Evolutionary conservation across 164 flowering plant species (phyloP).

Genomic region (Echeveria elegans): DNA sequence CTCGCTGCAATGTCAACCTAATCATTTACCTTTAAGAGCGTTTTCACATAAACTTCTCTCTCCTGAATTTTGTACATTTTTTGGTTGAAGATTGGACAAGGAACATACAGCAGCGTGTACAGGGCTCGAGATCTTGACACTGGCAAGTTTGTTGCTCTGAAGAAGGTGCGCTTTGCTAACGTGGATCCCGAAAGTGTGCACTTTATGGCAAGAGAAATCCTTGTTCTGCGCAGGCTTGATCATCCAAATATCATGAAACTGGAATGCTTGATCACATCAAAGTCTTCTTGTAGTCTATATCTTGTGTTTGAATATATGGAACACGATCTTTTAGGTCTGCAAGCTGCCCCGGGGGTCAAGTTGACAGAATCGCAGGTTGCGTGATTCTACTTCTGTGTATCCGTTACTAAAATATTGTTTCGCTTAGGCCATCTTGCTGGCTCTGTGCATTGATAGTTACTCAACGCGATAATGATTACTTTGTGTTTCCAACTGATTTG

Average conservation of each 20-base stretch:
- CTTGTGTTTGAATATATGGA: slow-evolving; percentile 89
- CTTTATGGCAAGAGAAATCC: slow-evolving; percentile 88
- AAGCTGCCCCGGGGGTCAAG: slow-evolving; percentile 45
- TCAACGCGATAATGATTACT: too few relatives aligned
- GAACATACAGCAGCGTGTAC: slow-evolving; percentile 85
- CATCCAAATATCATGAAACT: slow-evolving; percentile 86
- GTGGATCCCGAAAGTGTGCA: slow-evolving; percentile 94
- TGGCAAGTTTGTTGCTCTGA: slow-evolving; percentile 69
- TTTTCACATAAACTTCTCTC: background rate
- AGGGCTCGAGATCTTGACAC: slow-evolving; percentile 80
- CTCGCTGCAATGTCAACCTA: background rate
- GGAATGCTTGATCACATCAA: slow-evolving; percentile 68
- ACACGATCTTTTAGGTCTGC: slow-evolving; percentile 86
- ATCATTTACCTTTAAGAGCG: background rate
- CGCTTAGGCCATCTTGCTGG: background rate
- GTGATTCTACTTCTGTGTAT: background rate
- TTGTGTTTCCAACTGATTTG: background rate
- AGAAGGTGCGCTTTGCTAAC: slow-evolving; percentile 82
- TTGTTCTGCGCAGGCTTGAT: slow-evolving; percentile 66
- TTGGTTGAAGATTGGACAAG: slow-evolving; percentile 78
- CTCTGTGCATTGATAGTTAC: background rate
- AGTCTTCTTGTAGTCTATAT: slow-evolving; percentile 62
- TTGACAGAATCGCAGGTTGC: slow-evolving; percentile 73
- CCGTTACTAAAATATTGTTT: background rate
- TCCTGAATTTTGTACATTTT: background rate